Evolutionary conservation across 192 early-diverging fungal species (phyloP), one percentile per base, ranked within the genome.

Genomic region (Backusella sp.): DNA sequence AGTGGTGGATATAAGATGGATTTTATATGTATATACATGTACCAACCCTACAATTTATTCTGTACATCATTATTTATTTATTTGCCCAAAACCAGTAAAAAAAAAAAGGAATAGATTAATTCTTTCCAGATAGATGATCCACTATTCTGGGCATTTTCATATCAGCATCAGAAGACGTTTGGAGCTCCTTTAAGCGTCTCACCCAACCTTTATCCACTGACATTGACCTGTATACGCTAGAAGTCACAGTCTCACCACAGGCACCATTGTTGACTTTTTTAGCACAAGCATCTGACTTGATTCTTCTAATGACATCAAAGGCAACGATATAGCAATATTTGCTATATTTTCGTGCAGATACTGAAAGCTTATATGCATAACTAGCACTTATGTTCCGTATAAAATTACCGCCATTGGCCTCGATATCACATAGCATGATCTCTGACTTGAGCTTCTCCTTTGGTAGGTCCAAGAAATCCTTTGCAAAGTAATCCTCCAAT

Each of bases 281-380:
- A 34, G 71, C 71, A 32, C 15, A 52, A 5, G 77, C 70, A 49
- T 78, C 77, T 9, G 77, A 72, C n/a, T 78, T 78, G 5, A 78
- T 73, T 30, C 77, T 23, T 14, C 62, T 17, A 21, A 78, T 36
- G 0, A 32, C 37, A 42, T 78, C 77, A 73, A 73, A 73, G 12
- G 71, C 77, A 12, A 78, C 67, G 35, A 73, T 32, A 32, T 78
- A 78, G 28, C 71, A 66, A 3, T 73, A 78, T 39, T 68, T 78
- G 26, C 30, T 32, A 23, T 73, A 78, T 26, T 78, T 78, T n/a
- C 12, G 4, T 34, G 35, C 4, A 3, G 69, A 17, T 21, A 77
- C 72, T 6, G 77, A 44, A 26, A 42, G 36, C 3, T 68, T 66
- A 36, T 78, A 78, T 11, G 77, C 77, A 59, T 35, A 73, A 19